A percentile compares a stretch with the other conserved stretches of the same genome.
These are phyloP conservation scores for Cicer cuneatum DNA, from an alignment of 306 rosid species.

Conservation along the genomic window DNA sequence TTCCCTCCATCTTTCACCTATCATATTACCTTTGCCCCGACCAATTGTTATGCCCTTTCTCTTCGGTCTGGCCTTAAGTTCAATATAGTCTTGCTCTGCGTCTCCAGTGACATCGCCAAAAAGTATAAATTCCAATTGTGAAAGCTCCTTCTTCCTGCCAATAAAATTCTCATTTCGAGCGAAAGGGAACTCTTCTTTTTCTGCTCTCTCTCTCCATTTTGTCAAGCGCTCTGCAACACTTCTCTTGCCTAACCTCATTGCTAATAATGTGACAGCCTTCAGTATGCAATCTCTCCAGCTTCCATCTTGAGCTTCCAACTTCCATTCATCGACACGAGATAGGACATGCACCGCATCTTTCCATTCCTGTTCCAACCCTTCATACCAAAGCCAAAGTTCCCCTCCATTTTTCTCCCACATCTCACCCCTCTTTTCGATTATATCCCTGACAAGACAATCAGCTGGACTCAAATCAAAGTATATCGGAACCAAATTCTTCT, in stretches of 20 bases:
- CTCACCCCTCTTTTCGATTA: slow-evolving; percentile 91
- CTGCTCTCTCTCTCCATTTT: slow-evolving; percentile 78
- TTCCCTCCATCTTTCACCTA: slow-evolving; percentile 56
- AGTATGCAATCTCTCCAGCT: slow-evolving; percentile 91
- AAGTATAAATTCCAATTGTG: slow-evolving; percentile 84
- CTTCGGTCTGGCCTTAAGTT: slow-evolving; percentile 75
- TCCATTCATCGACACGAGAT: slow-evolving; percentile 84
- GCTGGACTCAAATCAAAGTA: slow-evolving; percentile 81
- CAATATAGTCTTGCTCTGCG: slow-evolving; percentile 78
- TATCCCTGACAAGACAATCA: slow-evolving; percentile 90
- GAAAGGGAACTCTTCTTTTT: slow-evolving; percentile 85
- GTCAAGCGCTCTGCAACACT: slow-evolving; percentile 77
- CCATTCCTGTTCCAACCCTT: slow-evolving; percentile 93
- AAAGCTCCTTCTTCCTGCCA: slow-evolving; percentile 85
- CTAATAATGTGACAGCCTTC: slow-evolving; percentile 67
- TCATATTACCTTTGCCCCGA: slow-evolving; percentile 61
- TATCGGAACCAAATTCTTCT: slow-evolving; percentile 90
- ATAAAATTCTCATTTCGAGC: slow-evolving; percentile 73
- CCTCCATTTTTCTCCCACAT: slow-evolving; percentile 91
- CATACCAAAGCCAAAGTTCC: slow-evolving; percentile 81
- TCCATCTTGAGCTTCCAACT: slow-evolving; percentile 85
- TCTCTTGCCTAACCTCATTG: slow-evolving; percentile 80
- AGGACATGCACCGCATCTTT: slow-evolving; percentile 79
- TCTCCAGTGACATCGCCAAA: slow-evolving; percentile 78
- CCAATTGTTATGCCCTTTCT: slow-evolving; percentile 68